A percentile compares a stretch with the other conserved stretches of the same genome.
Evolutionary conservation across 2,329 filamentous ascomycete genomes (phyloP).

Genomic region (Microsporum ferrugineum): DNA sequence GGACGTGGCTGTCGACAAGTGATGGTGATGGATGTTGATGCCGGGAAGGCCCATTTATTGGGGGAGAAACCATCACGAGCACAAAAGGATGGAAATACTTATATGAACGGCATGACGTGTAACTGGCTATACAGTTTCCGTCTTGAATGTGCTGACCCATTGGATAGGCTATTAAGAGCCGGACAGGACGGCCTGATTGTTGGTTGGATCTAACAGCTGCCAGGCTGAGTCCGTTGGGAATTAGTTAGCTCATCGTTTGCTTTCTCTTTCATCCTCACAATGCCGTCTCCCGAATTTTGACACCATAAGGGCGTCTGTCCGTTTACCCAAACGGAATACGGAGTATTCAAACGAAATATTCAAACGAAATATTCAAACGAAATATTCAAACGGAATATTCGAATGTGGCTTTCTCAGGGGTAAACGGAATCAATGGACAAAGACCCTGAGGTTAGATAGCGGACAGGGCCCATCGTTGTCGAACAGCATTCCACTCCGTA

Average conservation of each 20-base stretch:
- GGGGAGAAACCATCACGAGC: neutral
- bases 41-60: neutral
- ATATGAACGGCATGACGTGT: neutral
- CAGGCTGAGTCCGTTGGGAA: neutral
- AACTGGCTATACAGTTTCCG: neutral
- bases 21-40: neutral
- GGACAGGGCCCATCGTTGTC: neutral
- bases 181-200: neutral
- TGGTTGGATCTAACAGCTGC: neutral
- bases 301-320: neutral
- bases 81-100: neutral
- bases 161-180: neutral
- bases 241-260: neutral
- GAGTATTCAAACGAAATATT: neutral
- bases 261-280: neutral
- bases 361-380: neutral
- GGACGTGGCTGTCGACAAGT: neutral
- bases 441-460: neutral
- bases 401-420: neutral
- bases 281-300: neutral
- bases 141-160: too few relatives aligned
- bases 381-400: neutral
- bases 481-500: neutral
- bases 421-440: neutral
- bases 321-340: neutral